phyloP scores from a whole-genome alignment of 352 stramenopile species.

The Pythium rhizo-oryzae region DNA sequence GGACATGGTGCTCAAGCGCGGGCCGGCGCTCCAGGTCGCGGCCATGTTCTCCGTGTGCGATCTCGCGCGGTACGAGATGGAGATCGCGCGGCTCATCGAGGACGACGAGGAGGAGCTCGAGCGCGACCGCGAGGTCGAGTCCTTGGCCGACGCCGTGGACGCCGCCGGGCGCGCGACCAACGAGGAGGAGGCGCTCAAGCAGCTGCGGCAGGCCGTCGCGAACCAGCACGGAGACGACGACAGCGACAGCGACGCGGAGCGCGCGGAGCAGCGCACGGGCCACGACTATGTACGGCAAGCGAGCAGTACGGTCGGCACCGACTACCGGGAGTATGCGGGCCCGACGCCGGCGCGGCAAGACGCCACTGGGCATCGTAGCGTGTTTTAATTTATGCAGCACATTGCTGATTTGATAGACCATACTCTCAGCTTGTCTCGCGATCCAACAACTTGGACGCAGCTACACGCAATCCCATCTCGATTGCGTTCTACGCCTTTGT shows the following conservation, averaged over 20 bases:
- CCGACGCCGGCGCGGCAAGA: not conserved
- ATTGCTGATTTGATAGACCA: not conserved
- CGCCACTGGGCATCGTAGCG: not conserved
- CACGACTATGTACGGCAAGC: not conserved
- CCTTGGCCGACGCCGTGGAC: conserved; percentile 14
- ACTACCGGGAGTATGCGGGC: conserved; percentile 9
- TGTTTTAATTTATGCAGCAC: not conserved
- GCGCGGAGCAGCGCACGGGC: not conserved
- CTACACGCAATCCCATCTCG: no score
- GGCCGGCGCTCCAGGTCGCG: conserved; percentile 63
- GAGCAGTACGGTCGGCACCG: not conserved
- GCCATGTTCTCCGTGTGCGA: conserved; percentile 75
- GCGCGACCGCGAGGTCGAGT: conserved; percentile 14
- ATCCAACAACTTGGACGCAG: no score
- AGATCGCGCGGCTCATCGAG: conserved; percentile 69
- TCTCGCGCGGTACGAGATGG: conserved; percentile 72
- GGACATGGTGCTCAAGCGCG: conserved; percentile 77
- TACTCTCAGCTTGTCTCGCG: no score
- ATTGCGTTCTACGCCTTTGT: no score
- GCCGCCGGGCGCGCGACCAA: conserved; percentile 1
- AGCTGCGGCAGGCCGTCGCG: conserved; percentile 19
- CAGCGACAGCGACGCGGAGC: conserved; percentile 4
- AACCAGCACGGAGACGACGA: conserved; percentile 1
- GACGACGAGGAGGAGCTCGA: conserved; percentile 32
- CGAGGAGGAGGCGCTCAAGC: conserved; percentile 25